Percentiles rank a stretch among this genome's conserved stretches.
phyloP scores from a whole-genome alignment of 2,329 filamentous ascomycete species.

The Atkinsonella texensis region DNA sequence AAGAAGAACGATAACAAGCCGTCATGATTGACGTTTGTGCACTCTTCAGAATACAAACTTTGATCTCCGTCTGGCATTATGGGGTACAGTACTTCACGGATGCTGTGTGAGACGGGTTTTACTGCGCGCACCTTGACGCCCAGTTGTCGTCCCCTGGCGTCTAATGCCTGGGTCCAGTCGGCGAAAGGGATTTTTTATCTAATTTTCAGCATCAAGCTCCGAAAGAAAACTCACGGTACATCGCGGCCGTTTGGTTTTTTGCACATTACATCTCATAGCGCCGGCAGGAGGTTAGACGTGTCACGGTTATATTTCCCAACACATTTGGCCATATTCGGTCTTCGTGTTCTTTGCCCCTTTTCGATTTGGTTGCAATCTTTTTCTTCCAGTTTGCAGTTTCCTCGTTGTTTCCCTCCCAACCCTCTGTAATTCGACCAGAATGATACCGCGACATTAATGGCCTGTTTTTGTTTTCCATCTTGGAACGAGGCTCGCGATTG shows the following conservation, averaged over 20 bases:
- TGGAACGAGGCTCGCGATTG: neutral
- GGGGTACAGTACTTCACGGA: neutral
- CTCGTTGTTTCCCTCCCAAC: neutral
- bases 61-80: no score
- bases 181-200: neutral
- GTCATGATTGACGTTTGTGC: no score
- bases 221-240: neutral
- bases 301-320: neutral
- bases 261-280: neutral
- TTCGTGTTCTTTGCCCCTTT: neutral
- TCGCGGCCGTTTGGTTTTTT: neutral
- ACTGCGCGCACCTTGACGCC: neutral
- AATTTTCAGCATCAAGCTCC: neutral
- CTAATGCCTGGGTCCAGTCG: neutral
- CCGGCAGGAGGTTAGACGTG: conserved; percentile 3
- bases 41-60: no score
- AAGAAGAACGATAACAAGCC: no score
- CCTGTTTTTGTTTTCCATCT: neutral
- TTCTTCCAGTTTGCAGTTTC: neutral
- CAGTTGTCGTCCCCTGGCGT: neutral
- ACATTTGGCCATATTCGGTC: neutral
- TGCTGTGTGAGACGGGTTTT: neutral
- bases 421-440: conserved; percentile 6
- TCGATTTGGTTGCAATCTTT: neutral
- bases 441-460: conserved; percentile 6